Conservation (phyloP, 2,329 filamentous ascomycete species). For the Neonectria sp. region DNA sequence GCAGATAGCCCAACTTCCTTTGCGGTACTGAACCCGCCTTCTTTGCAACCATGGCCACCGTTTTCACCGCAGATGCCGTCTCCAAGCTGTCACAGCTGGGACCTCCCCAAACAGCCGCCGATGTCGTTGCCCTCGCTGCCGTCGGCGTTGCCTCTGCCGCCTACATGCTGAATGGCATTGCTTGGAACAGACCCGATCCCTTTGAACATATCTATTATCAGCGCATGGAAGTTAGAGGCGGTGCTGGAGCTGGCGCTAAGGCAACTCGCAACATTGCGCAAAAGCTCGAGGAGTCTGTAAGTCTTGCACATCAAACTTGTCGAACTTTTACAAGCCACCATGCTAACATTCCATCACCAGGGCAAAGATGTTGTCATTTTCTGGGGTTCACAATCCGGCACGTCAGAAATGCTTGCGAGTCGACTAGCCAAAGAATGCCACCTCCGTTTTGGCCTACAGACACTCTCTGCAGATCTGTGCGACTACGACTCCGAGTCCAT, state of each 20-base stretch:
- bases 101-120: constrained; percentile 41
- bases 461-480: constrained; percentile 77
- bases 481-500: constrained; percentile 63
- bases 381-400: constrained; percentile 96
- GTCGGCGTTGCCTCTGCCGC: constrained; percentile 43
- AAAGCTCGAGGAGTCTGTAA: constrained; percentile 50
- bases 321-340: background rate
- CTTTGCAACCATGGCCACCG: constrained; percentile 36
- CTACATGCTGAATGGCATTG: constrained; percentile 59
- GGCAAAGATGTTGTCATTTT: constrained; percentile 92
- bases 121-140: constrained; percentile 46
- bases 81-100: constrained; percentile 39
- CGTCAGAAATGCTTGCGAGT: constrained; percentile 92
- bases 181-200: constrained; percentile 66
- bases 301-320: constrained; percentile 2
- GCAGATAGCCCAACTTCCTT: background rate
- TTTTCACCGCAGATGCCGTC: constrained; percentile 40
- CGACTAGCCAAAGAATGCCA: constrained; percentile 91
- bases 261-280: constrained; percentile 62
- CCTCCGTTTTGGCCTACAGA: constrained; percentile 89
- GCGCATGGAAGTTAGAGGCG: constrained; percentile 57
- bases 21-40: background rate
- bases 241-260: constrained; percentile 43
- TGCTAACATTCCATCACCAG: constrained; percentile 24
- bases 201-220: constrained; percentile 64